phyloP scores from a whole-genome alignment of 345 rosid genomes.

The Corchorus olitorius region DNA sequence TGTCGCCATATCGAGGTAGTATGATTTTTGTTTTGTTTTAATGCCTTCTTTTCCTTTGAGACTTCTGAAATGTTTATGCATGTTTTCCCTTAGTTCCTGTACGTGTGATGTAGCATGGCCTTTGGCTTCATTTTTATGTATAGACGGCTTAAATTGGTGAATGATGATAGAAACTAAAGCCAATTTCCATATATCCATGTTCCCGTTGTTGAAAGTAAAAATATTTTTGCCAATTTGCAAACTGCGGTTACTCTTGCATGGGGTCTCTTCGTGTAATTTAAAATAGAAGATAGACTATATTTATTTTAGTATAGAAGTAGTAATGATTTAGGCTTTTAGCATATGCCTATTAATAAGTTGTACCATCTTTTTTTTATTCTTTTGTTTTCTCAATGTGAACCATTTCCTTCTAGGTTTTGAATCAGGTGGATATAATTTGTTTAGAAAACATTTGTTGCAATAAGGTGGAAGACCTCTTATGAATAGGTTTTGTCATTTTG shows the following conservation, averaged over 20 bases:
- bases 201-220: not conserved
- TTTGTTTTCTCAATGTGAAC: not conserved
- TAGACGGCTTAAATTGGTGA: not conserved
- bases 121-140: not conserved
- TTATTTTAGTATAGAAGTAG: not conserved
- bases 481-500: not conserved
- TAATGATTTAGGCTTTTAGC: not conserved
- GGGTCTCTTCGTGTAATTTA: not conserved
- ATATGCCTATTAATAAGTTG: not conserved
- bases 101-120: not conserved
- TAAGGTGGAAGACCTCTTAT: not conserved
- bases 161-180: not conserved
- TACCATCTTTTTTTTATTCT: not conserved
- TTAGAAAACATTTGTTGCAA: not conserved
- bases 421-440: not conserved
- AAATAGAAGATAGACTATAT: not conserved
- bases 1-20: slow-evolving; percentile 84
- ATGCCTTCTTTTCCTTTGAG: not conserved
- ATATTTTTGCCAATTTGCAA: not conserved
- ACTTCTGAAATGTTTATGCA: not conserved
- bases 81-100: not conserved
- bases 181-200: not conserved
- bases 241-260: not conserved
- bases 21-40: not conserved
- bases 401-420: not conserved